Percentiles rank a stretch among this genome's conserved stretches.
phyloP scores from a whole-genome alignment of 495 filamentous ascomycete species.

The Aspergillus leporis region DNA sequence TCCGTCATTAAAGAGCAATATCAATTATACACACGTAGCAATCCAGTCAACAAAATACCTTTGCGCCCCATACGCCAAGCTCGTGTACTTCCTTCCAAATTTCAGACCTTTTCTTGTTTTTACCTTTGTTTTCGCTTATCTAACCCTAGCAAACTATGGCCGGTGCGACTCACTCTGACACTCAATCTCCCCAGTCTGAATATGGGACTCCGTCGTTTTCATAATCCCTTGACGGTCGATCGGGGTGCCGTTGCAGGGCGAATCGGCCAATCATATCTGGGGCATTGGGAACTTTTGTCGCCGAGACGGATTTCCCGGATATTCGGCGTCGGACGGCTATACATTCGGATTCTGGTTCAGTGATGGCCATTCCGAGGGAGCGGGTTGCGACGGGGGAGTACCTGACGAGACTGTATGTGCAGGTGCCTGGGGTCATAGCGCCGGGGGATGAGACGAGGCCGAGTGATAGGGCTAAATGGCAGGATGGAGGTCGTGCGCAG shows the following conservation, averaged over 20 bases:
- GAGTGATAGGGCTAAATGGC: constrained; percentile 12
- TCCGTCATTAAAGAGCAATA: no score
- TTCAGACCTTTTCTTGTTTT: neutral
- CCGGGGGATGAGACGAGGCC: constrained; percentile 34
- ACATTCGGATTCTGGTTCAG: constrained; percentile 53
- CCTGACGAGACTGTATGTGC: constrained; percentile 57
- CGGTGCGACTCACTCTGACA: neutral
- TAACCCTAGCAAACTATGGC: neutral
- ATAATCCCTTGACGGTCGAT: constrained; percentile 42
- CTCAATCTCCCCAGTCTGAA: neutral
- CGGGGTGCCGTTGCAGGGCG: constrained; percentile 58
- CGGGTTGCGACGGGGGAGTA: constrained; percentile 40
- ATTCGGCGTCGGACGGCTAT: constrained; percentile 61
- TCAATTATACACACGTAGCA: no score
- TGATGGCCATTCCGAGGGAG: constrained; percentile 63
- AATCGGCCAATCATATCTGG: constrained; percentile 65
- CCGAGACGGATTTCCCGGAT: constrained; percentile 68
- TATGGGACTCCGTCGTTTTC: constrained; percentile 13
- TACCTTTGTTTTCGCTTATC: neutral
- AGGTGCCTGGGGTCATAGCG: constrained; percentile 25
- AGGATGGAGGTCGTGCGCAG: constrained; percentile 23
- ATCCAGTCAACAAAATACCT: no score
- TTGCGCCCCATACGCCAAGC: no score
- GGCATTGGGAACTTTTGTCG: constrained; percentile 65
- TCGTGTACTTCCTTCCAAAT: neutral